Percentiles rank a stretch among this genome's conserved stretches.
Conservation (phyloP, 2,329 filamentous ascomycete species). For the Fusarium pseudocircinatum region DNA sequence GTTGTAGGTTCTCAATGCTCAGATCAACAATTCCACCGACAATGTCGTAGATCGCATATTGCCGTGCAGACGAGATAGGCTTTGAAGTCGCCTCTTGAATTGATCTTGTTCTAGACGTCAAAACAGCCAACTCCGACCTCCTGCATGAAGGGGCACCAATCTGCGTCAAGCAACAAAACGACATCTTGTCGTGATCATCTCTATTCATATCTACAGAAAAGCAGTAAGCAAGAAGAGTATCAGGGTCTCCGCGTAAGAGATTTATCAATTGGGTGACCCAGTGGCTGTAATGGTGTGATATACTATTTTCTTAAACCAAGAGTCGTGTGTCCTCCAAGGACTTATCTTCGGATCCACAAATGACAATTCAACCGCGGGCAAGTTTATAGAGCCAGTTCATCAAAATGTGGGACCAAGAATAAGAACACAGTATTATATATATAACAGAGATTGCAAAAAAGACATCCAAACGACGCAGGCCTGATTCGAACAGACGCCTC, state of each 20-base stretch:
- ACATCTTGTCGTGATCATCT: too few relatives aligned
- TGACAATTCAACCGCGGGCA: rapidly evolving
- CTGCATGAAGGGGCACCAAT: too few relatives aligned
- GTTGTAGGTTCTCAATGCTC: too few relatives aligned
- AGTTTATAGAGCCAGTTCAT: too few relatives aligned
- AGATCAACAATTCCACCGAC: background rate
- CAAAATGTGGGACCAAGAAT: rapidly evolving
- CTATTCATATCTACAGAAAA: too few relatives aligned
- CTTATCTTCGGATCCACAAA: background rate
- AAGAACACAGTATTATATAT: too few relatives aligned
- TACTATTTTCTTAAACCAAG: too few relatives aligned
- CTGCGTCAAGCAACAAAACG: too few relatives aligned
- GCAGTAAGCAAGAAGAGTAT: rapidly evolving
- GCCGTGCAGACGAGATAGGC: too few relatives aligned
- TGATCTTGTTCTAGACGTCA: background rate
- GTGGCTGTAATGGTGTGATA: too few relatives aligned
- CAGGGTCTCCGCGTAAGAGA: rapidly evolving
- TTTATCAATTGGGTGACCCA: background rate
- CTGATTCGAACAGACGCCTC: too few relatives aligned
- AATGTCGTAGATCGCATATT: too few relatives aligned
- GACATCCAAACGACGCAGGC: background rate
- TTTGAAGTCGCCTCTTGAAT: background rate
- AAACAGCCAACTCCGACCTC: background rate
- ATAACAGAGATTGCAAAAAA: background rate
- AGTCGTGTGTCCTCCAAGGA: background rate